Conservation (phyloP, 805 yeast species). For the Tetrapisispora nanseiensis region DNA sequence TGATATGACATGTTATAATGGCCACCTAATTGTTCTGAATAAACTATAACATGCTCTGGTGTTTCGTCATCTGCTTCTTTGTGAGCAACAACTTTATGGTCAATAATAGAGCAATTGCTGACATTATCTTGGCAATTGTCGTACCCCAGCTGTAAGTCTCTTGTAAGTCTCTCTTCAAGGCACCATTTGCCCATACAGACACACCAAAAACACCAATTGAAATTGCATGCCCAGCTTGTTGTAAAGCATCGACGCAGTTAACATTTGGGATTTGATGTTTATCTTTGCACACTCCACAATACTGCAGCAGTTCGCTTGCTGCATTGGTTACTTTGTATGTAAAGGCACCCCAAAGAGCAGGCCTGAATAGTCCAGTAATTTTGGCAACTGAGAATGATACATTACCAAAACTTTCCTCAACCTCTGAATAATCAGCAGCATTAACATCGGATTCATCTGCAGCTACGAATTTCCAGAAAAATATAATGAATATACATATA, state of each 20-base stretch:
- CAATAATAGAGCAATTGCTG: background rate
- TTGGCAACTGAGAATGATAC: background rate
- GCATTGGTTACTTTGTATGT: background rate
- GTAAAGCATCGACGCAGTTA: background rate
- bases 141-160: background rate
- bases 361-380: background rate
- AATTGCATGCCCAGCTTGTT: background rate
- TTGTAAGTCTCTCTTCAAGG: background rate
- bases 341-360: background rate
- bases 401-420: background rate
- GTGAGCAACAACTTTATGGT: background rate
- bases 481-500: too few species aligned
- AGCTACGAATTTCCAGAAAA: background rate
- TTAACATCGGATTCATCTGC: background rate
- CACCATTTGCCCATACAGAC: background rate
- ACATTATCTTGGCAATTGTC: background rate
- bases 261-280: background rate
- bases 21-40: background rate
- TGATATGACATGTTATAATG: background rate
- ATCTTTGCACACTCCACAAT: background rate
- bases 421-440: background rate
- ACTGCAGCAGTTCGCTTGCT: background rate
- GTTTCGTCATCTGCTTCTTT: background rate
- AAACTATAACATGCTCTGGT: background rate
- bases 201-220: background rate